A percentile compares a stretch with the other conserved stretches of the same genome.
Conservation (phyloP, 176 grass and related monocot genomes). For the Bothriochloa decipiens region DNA sequence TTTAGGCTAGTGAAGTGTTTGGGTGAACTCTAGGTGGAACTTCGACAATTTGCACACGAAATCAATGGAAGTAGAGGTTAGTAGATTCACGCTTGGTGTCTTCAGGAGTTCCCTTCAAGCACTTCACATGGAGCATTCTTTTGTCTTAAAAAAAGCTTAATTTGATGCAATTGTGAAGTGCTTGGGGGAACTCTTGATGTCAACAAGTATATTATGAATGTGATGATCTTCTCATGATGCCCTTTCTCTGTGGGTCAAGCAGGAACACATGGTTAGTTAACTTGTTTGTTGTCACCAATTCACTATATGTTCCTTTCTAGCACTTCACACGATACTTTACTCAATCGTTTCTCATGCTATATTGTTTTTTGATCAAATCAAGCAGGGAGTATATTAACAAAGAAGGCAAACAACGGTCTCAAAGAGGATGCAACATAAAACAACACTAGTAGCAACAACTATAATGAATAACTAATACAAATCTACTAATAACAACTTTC, state of each 20-base stretch:
- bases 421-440: neutral
- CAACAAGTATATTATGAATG: neutral
- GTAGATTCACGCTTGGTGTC: neutral
- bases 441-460: neutral
- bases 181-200: constrained; percentile 24
- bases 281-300: neutral
- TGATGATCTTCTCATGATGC: neutral
- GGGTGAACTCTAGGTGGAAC: constrained; percentile 10
- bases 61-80: neutral
- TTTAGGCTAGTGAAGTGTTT: constrained; percentile 12
- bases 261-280: neutral
- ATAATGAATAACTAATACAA: neutral
- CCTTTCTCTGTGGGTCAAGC: too few species aligned
- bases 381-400: neutral
- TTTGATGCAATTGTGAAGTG: constrained; percentile 27
- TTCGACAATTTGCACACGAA: neutral
- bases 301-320: neutral
- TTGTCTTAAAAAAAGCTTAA: neutral
- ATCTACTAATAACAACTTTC: neutral
- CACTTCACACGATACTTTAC: neutral
- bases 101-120: constrained; percentile 32
- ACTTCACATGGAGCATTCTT: constrained; percentile 4
- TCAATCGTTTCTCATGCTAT: neutral
- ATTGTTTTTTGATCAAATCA: neutral
- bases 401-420: neutral